Evolutionary conservation across 192 early-diverging fungal species (phyloP).

Genomic region (Podila verticillata): DNA sequence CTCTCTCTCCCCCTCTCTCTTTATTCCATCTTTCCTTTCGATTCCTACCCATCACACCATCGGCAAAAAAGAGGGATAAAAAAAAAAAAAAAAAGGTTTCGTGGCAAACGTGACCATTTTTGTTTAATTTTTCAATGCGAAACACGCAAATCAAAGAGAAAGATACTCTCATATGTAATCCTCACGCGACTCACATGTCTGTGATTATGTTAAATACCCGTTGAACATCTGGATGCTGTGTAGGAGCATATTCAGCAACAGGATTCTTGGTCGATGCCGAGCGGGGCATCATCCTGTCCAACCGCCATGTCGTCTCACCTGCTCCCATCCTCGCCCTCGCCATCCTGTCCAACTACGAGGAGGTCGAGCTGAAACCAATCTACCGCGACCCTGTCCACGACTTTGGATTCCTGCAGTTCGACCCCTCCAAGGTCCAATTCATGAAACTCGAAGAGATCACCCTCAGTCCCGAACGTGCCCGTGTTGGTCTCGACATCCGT

Average conservation of each 20-base stretch:
- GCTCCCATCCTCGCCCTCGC: slow-evolving; percentile 80
- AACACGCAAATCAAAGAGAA: not conserved
- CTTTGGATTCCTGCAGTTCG: slow-evolving; percentile 85
- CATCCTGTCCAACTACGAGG: slow-evolving; percentile 80
- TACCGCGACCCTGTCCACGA: slow-evolving; percentile 88
- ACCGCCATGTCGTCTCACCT: slow-evolving; percentile 80
- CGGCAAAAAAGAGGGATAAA: not conserved
- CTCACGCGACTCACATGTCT: no score
- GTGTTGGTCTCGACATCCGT: slow-evolving; percentile 79
- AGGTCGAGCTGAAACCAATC: slow-evolving; percentile 74
- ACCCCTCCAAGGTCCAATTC: slow-evolving; percentile 72
- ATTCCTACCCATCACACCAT: not conserved
- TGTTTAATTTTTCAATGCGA: not conserved
- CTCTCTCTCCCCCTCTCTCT: not conserved
- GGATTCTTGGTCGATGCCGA: slow-evolving; percentile 83
- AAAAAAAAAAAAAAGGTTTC: not conserved
- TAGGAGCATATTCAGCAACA: slow-evolving; percentile 70
- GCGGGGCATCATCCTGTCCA: slow-evolving; percentile 79
- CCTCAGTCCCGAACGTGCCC: slow-evolving; percentile 72
- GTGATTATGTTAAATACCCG: no score
- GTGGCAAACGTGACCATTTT: not conserved
- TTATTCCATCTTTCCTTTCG: not conserved
- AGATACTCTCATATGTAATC: no score
- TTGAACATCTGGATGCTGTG: not conserved
- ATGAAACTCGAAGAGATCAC: slow-evolving; percentile 75